These are phyloP conservation scores for Edaphochlamys debaryana DNA, from an alignment of 139 green algal species.

Conservation along the genomic window DNA sequence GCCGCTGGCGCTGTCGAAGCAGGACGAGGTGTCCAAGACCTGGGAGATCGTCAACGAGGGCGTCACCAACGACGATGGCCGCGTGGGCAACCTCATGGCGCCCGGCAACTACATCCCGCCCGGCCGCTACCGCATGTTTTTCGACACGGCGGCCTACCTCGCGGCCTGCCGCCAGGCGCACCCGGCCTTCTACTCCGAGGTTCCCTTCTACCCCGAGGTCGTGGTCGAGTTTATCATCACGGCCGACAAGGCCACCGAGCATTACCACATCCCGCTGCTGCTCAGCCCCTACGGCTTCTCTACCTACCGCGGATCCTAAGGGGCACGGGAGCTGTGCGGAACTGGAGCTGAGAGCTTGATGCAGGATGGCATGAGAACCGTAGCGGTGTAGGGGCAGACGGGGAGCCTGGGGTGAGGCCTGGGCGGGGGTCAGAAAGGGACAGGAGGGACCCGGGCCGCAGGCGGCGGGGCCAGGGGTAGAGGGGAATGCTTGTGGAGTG, in stretches of 20 bases:
- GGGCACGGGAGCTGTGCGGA: background rate
- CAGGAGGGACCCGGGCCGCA: too few species aligned
- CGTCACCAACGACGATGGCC: constrained; percentile 85
- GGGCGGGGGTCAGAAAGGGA: too few species aligned
- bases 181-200: constrained; percentile 60
- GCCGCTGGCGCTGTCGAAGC: constrained; percentile 68
- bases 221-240: constrained; percentile 82
- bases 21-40: constrained; percentile 49
- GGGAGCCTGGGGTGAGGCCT: too few species aligned
- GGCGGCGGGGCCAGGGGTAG: too few species aligned
- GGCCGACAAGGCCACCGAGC: constrained; percentile 63
- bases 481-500: too few species aligned
- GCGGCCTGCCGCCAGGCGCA: constrained; percentile 54
- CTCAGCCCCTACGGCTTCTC: constrained; percentile 94
- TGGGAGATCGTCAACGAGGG: constrained; percentile 66
- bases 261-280: constrained; percentile 97
- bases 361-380: too few species aligned
- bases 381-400: too few species aligned
- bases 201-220: constrained; percentile 87
- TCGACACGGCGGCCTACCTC: constrained; percentile 84
- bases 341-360: too few species aligned
- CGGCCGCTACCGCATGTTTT: constrained; percentile 86
- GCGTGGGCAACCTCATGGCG: constrained; percentile 68
- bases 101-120: constrained; percentile 64
- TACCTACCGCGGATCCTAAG: constrained; percentile 93